Percentiles rank a stretch among this genome's conserved stretches.
Conservation (phyloP, 2,329 filamentous ascomycete species). For the Monosporascus sp. region DNA sequence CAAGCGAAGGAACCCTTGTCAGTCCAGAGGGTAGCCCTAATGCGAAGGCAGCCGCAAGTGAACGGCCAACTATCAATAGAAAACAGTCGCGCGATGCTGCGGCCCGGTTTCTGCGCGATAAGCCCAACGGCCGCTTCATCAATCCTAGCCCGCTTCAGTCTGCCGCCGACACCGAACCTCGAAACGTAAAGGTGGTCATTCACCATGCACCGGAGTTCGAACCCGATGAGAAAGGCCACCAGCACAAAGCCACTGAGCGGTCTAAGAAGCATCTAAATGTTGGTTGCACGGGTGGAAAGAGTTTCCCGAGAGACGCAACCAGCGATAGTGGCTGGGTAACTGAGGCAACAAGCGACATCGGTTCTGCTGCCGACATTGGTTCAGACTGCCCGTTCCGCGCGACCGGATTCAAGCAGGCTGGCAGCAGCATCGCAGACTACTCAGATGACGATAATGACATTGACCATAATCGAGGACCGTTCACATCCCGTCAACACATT, state of each 20-base stretch:
- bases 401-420: slow-evolving; percentile 19
- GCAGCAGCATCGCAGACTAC: slow-evolving; percentile 41
- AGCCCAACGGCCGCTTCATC: slow-evolving; percentile 4
- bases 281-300: not conserved
- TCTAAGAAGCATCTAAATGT: not conserved
- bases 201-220: slow-evolving; percentile 2
- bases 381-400: not conserved
- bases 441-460: slow-evolving; percentile 29
- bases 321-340: slow-evolving; percentile 36
- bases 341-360: slow-evolving; percentile 27
- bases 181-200: slow-evolving; percentile 17
- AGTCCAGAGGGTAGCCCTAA: slow-evolving; percentile 11
- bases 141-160: slow-evolving; percentile 2
- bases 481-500: slow-evolving; percentile 14
- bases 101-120: not conserved
- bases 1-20: slow-evolving; percentile 17
- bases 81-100: not conserved
- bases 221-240: not conserved
- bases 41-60: not conserved
- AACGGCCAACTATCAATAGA: not conserved
- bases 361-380: slow-evolving; percentile 8
- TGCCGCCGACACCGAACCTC: not conserved
- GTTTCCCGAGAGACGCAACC: slow-evolving; percentile 6
- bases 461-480: not conserved
- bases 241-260: not conserved